Evolutionary conservation across 2,329 filamentous ascomycete species (phyloP).

Genomic region (Nigrospora osmanthi): DNA sequence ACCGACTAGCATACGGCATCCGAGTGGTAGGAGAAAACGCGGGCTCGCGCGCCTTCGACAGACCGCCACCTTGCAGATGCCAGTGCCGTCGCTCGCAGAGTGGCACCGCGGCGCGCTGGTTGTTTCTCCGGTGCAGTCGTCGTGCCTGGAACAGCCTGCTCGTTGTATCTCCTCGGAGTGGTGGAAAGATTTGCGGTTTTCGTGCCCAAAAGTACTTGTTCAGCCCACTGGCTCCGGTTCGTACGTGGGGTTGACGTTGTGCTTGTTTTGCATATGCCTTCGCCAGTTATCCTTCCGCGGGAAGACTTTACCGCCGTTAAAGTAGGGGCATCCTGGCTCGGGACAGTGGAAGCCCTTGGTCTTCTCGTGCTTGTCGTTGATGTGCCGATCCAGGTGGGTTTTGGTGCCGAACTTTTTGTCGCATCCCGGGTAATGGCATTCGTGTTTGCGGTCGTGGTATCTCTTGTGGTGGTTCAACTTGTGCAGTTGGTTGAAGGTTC

Average conservation of each 20-base stretch:
- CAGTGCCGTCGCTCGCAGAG: too few species aligned
- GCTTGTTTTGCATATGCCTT: constrained; percentile 54
- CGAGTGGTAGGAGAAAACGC: too few species aligned
- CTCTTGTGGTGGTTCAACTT: constrained; percentile 56
- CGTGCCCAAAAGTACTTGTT: too few species aligned
- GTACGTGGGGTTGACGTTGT: constrained; percentile 19
- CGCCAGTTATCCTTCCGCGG: constrained; percentile 57
- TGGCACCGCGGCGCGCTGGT: too few species aligned
- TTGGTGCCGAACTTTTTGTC: constrained; percentile 53
- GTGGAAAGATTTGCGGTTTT: too few species aligned
- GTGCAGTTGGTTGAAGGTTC: constrained; percentile 48
- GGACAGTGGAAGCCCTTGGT: constrained; percentile 53
- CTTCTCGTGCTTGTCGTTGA: constrained; percentile 55
- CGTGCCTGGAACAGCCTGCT: too few species aligned
- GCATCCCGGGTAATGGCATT: constrained; percentile 34
- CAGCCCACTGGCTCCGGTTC: constrained; percentile 1
- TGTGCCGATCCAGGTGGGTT: constrained; percentile 53
- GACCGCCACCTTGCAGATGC: too few species aligned
- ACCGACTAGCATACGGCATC: too few species aligned
- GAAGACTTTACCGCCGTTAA: constrained; percentile 51
- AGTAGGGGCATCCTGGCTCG: constrained; percentile 45
- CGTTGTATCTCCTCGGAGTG: too few species aligned
- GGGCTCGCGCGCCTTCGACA: too few species aligned
- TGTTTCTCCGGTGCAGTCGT: too few species aligned
- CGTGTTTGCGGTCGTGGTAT: constrained; percentile 50